These are phyloP conservation scores for Suillus hirtellus DNA, from an alignment of 768 basidiomycete genomes.

Conservation along the genomic window DNA sequence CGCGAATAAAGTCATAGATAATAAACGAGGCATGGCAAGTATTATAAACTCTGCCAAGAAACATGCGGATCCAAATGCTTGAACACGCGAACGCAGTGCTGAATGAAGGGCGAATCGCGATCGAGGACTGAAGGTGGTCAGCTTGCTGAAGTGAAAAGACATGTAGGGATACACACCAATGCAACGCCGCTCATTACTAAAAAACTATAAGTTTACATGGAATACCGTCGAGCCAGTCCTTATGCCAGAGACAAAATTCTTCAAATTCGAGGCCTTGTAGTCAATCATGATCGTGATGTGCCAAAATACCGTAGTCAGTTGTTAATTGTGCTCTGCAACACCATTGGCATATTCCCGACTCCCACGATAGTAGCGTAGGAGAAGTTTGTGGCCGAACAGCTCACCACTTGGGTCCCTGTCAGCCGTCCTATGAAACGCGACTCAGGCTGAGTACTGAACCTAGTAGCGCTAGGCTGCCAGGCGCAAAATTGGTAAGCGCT, in stretches of 20 bases:
- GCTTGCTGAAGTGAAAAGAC: background rate
- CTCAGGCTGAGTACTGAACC: too few species aligned
- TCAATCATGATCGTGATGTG: conserved; percentile 17
- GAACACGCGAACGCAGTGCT: conserved; percentile 50
- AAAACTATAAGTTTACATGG: too few species aligned
- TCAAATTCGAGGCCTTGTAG: conserved; percentile 75
- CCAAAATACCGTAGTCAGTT: background rate
- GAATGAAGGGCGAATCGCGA: conserved; percentile 58
- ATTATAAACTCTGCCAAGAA: conserved; percentile 58
- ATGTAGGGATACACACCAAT: conserved; percentile 47
- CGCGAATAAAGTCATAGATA: conserved; percentile 80
- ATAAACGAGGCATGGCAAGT: conserved; percentile 72
- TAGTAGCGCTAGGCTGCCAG: too few species aligned
- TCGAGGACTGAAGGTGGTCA: conserved; percentile 53
- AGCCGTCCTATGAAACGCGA: too few species aligned
- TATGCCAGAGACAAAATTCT: conserved; percentile 76
- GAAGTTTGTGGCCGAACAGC: too few species aligned
- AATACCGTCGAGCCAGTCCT: conserved; percentile 62
- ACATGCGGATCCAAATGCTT: conserved; percentile 36
- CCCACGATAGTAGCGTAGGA: too few species aligned
- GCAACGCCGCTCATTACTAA: conserved; percentile 61
- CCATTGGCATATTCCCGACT: too few species aligned
- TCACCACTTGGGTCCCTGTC: too few species aligned
- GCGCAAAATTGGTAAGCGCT: background rate
- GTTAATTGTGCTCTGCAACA: background rate